Evolutionary conservation across 78 protist genomes (phyloP).

Genomic region (Polysphondylium violaceum): DNA sequence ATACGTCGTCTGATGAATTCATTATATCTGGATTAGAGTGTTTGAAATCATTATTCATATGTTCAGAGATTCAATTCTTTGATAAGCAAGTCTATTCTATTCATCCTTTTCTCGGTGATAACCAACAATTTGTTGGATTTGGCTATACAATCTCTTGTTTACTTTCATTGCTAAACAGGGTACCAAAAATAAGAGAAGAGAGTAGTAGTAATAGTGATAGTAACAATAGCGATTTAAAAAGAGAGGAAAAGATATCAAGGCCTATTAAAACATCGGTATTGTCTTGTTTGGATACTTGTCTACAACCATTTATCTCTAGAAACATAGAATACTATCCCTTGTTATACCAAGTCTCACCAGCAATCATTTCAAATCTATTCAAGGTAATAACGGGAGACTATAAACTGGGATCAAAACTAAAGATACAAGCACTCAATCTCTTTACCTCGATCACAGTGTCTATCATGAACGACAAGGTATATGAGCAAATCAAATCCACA

Average conservation of each 20-base stretch:
- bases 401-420: conserved; percentile 41
- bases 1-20: neutral
- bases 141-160: conserved; percentile 17
- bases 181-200: neutral
- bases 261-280: conserved; percentile 4
- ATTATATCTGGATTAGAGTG: neutral
- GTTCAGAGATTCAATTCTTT: conserved; percentile 1
- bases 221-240: conserved; percentile 2
- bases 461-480: neutral
- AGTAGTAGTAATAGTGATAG: neutral
- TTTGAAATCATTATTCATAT: neutral
- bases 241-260: conserved; percentile 1
- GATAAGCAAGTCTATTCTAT: neutral
- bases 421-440: conserved; percentile 14
- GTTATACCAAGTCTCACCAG: conserved; percentile 21
- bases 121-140: conserved; percentile 23
- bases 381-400: conserved; percentile 25
- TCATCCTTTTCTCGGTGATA: conserved; percentile 34
- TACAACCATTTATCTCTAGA: neutral
- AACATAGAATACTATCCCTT: neutral
- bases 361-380: neutral
- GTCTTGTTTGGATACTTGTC: neutral
- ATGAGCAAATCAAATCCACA: no score
- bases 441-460: conserved; percentile 26
- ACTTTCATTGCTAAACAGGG: neutral